A percentile compares a stretch with the other conserved stretches of the same genome.
These are phyloP conservation scores for Rhynchospora breviuscula DNA, from an alignment of 176 grass and related monocot genomes.

Conservation along the genomic window DNA sequence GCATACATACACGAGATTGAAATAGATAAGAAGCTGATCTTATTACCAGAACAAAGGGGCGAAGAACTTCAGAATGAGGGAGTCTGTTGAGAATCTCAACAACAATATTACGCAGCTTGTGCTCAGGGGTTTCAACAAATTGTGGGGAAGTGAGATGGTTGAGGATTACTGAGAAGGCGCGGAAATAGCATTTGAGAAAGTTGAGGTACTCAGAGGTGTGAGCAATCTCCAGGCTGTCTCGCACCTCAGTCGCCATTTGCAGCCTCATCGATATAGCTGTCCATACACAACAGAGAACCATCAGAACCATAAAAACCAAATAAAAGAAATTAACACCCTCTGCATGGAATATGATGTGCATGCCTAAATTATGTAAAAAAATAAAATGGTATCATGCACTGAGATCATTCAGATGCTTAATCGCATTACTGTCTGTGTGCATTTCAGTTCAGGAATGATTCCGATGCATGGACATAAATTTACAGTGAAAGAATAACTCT, in stretches of 20 bases:
- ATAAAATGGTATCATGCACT: background rate
- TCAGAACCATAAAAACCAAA: background rate
- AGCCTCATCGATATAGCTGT: slow-evolving; percentile 71
- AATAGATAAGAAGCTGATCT: background rate
- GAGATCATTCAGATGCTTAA: background rate
- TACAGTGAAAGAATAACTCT: background rate
- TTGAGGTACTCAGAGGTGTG: slow-evolving; percentile 96
- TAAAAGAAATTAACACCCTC: background rate
- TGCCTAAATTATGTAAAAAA: background rate
- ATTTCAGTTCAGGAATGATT: background rate
- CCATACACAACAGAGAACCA: background rate
- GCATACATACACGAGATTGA: background rate
- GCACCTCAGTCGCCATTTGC: slow-evolving; percentile 85
- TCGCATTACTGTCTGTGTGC: background rate
- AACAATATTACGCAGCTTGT: slow-evolving; percentile 93
- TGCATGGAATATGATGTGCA: background rate
- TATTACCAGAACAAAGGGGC: slow-evolving; percentile 61
- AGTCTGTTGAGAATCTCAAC: slow-evolving; percentile 97
- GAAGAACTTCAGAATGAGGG: slow-evolving; percentile 95
- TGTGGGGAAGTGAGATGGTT: slow-evolving; percentile 59
- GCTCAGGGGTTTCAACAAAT: slow-evolving; percentile 61
- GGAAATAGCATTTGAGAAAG: slow-evolving; percentile 92
- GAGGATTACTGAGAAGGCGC: slow-evolving; percentile 86
- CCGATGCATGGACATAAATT: background rate
- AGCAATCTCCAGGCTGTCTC: slow-evolving; percentile 87